These are phyloP conservation scores for Arctostaphylos glauca DNA, from an alignment of 148 eudicot species.

Conservation along the genomic window DNA sequence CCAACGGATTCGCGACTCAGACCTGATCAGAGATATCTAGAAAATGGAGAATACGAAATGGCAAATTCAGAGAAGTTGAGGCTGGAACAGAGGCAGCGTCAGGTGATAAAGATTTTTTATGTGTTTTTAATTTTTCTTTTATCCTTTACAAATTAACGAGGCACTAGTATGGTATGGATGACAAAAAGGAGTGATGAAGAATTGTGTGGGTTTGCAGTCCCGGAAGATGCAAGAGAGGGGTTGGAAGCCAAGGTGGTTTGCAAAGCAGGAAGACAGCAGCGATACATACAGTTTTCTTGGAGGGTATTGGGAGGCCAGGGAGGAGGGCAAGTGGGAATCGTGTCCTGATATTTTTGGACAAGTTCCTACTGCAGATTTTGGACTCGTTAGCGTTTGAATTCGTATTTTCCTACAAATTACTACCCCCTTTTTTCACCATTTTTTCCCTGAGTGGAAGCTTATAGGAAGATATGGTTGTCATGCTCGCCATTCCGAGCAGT, in stretches of 20 bases:
- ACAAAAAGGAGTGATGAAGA: not conserved
- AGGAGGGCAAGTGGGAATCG: conserved; percentile 32
- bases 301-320: conserved; percentile 37
- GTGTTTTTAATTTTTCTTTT: not conserved
- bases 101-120: conserved; percentile 17
- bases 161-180: too few species aligned
- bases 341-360: conserved; percentile 32
- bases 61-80: conserved; percentile 32
- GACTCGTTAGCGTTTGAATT: not conserved
- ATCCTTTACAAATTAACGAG: too few species aligned
- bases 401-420: not conserved
- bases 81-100: conserved; percentile 32
- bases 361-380: conserved; percentile 5
- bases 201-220: conserved; percentile 18
- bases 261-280: conserved; percentile 12
- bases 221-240: conserved; percentile 34
- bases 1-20: conserved; percentile 38
- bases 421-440: not conserved
- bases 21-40: conserved; percentile 34
- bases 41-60: conserved; percentile 30
- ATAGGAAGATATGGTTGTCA: not conserved
- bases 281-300: conserved; percentile 22
- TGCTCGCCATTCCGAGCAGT: conserved; percentile 7
- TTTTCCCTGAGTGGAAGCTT: not conserved
- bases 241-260: conserved; percentile 36